Base-by-base conservation (phyloP, 345 rosid genomes). In the Hypericum perforatum region DNA sequence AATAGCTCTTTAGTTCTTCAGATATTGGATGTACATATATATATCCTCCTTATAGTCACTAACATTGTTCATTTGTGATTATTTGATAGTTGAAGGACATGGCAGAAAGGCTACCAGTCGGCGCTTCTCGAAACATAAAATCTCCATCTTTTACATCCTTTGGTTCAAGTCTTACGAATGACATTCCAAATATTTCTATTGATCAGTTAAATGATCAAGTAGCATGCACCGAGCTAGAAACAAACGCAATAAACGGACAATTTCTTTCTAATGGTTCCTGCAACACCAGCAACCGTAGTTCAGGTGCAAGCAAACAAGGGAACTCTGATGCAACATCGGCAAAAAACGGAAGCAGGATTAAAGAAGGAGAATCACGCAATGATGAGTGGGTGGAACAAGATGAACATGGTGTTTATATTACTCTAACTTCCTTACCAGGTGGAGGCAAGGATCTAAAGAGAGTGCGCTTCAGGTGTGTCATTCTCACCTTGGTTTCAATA, bases 301-400 rank as follows among this genome's bases (percentile, higher is more conserved):
- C 70, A 0, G 70, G 71, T 63, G 76, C 74, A 43, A 67, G 57
- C 71, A 82, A 73, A 53, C 86, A 70, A 63, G 73, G 79, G 54
- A 77, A 74, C 52, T 42, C 74, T 16, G 98, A 88, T 65, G 68
- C 81, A 58, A 60, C 76, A n/a, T n/a, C n/a, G 41, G 60, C 68
- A 40, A 82, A 81, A 75, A 80, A 65, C 60, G 86, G 89, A 57
- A 76, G 62, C 55, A 74, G 78, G 64, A 50, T 67, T 12, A 85
- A 73, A 67, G 97, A 85, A 63, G 69, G 70, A 52, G 92, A 85
- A 67, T 63, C 70, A n/a, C 81, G 68, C 36, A 68, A 63, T 63
- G 97, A 84, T 63, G 97, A 94, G 64, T 82, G 97, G 92, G 95
- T 94, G 52, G 99, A 94, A 67, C 97, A 94, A 77, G 95, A 86